Conservation (phyloP, 1,284 basidiomycete genomes). For the Paramarasmius palmivorus region DNA sequence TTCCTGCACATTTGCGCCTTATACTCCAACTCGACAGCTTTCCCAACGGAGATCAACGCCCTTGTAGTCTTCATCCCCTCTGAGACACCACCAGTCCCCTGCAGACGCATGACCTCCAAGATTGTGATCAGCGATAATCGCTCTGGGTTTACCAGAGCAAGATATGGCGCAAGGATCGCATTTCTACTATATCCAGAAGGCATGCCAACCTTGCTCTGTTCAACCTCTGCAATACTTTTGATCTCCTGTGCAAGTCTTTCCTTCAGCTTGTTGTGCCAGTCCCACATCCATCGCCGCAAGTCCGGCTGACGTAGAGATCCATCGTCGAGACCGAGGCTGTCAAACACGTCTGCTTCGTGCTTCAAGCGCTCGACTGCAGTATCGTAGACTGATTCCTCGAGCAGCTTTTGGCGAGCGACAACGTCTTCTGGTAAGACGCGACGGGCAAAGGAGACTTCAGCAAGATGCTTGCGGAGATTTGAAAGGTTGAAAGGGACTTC, state of each 20-base stretch:
- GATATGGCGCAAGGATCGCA: conserved; percentile 52
- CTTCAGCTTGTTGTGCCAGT: conserved; percentile 77
- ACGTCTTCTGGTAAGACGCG: conserved; percentile 65
- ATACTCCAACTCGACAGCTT: conserved; percentile 87
- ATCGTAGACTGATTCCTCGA: conserved; percentile 85
- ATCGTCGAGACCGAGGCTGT: conserved; percentile 55
- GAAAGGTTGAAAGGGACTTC: conserved; percentile 74
- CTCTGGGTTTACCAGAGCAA: conserved; percentile 74
- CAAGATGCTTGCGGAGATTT: conserved; percentile 67
- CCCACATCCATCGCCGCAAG: conserved; percentile 85
- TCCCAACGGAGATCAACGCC: conserved; percentile 82
- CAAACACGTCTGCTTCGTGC: conserved; percentile 64
- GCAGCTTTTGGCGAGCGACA: conserved; percentile 75
- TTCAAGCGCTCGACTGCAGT: conserved; percentile 76
- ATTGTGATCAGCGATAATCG: conserved; percentile 90
- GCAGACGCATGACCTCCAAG: conserved; percentile 86
- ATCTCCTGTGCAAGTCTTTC: conserved; percentile 59
- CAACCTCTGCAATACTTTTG: conserved; percentile 43
- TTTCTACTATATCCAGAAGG: background rate
- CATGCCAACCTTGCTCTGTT: conserved; percentile 20
- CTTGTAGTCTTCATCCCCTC: conserved; percentile 93
- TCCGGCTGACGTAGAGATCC: conserved; percentile 51
- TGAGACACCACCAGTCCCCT: conserved; percentile 73
- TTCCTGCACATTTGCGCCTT: conserved; percentile 80
- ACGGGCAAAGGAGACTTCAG: conserved; percentile 61